phyloP scores from a whole-genome alignment of 768 basidiomycete species.

The Austroboletus eburneus region DNA sequence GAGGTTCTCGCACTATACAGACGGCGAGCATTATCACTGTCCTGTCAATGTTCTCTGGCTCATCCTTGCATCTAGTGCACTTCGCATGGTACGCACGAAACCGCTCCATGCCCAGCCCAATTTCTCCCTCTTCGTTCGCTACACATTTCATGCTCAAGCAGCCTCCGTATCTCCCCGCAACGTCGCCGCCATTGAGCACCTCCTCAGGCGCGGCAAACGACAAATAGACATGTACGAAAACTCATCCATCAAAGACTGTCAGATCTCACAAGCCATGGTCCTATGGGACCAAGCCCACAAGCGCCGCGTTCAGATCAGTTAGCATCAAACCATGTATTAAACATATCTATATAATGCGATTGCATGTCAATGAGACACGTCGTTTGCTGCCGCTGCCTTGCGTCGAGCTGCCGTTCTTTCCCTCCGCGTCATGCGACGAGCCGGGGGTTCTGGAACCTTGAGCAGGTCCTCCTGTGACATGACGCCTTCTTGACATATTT shows the following conservation, averaged over 20 bases:
- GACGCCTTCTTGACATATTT: slow-evolving; percentile 19
- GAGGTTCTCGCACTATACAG: slow-evolving; percentile 52
- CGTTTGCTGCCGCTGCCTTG: slow-evolving; percentile 1
- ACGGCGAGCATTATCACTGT: slow-evolving; percentile 36
- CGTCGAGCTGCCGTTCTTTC: slow-evolving; percentile 17
- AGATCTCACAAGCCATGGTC: slow-evolving; percentile 66
- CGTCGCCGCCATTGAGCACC: slow-evolving; percentile 67
- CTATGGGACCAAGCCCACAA: slow-evolving; percentile 49
- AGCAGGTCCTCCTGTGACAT: slow-evolving; percentile 18
- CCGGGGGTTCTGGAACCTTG: slow-evolving; percentile 12
- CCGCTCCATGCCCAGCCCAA: slow-evolving; percentile 55
- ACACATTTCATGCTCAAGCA: slow-evolving; percentile 65
- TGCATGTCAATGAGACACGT: slow-evolving; percentile 2
- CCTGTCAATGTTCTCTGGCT: slow-evolving; percentile 1
- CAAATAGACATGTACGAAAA: slow-evolving; percentile 72
- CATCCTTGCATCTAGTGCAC: slow-evolving; percentile 46
- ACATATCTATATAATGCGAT: slow-evolving; percentile 9
- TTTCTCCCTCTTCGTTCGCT: slow-evolving; percentile 65
- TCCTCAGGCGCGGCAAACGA: slow-evolving; percentile 62
- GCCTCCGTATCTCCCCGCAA: slow-evolving; percentile 58
- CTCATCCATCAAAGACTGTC: slow-evolving; percentile 65
- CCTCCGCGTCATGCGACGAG: slow-evolving; percentile 19
- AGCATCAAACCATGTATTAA: slow-evolving; percentile 7
- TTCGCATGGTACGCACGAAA: slow-evolving; percentile 71
- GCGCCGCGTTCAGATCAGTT: slow-evolving; percentile 8